Evolutionary conservation across 352 stramenopile genomes (phyloP).

Genomic region (Phytophthora pluvialis): DNA sequence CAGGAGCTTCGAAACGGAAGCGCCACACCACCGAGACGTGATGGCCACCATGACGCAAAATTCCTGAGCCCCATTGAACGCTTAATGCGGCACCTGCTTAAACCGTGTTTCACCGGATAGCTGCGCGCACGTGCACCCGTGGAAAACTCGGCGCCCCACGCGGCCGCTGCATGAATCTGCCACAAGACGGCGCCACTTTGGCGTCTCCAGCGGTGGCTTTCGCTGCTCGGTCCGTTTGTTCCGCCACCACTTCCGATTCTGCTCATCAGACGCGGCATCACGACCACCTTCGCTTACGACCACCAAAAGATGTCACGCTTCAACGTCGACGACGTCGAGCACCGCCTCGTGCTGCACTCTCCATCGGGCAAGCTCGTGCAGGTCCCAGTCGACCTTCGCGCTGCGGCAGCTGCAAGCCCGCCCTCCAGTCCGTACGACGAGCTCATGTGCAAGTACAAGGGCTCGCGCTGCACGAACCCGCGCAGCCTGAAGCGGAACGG

Average conservation of each 20-base stretch:
- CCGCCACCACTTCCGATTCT: constrained; percentile 18
- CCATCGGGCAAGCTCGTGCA: constrained; percentile 18
- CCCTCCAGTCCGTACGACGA: constrained; percentile 12
- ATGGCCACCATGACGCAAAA: background rate
- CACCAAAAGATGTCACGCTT: constrained; percentile 32
- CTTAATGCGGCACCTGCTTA: constrained; percentile 2
- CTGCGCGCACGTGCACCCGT: background rate
- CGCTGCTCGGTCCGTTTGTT: constrained; percentile 2
- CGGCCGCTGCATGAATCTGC: constrained; percentile 14
- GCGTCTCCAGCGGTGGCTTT: background rate
- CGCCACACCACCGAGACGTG: constrained; percentile 17
- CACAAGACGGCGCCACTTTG: constrained; percentile 12
- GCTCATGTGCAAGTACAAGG: constrained; percentile 32
- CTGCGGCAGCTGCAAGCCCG: background rate
- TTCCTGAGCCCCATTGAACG: background rate
- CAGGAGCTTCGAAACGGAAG: constrained; percentile 25
- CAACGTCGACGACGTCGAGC: constrained; percentile 16
- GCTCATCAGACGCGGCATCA: constrained; percentile 18
- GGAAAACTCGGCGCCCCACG: constrained; percentile 7
- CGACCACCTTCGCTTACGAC: constrained; percentile 23
- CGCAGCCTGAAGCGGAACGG: constrained; percentile 27
- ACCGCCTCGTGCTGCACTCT: constrained; percentile 25
- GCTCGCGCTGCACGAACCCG: constrained; percentile 9
- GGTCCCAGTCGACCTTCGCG: constrained; percentile 24
- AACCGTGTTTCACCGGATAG: constrained; percentile 31